phyloP scores from a whole-genome alignment of 1,139 yeast genomes.

The Pichia sp. region DNA sequence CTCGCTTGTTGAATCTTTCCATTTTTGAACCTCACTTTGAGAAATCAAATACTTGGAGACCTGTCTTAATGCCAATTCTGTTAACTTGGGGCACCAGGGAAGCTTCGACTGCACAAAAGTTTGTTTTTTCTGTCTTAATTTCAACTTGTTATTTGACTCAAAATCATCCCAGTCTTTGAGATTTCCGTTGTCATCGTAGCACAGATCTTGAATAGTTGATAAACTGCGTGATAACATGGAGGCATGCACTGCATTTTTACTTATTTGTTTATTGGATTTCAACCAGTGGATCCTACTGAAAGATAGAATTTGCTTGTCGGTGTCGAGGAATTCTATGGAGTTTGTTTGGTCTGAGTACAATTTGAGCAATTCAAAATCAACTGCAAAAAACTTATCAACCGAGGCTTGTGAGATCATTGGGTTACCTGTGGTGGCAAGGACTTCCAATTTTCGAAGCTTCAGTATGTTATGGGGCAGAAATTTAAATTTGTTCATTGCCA shows the following conservation, averaged over 20 bases:
- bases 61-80: slow-evolving; percentile 40
- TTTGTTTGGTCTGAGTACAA: slow-evolving; percentile 7
- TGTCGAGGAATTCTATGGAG: slow-evolving; percentile 7
- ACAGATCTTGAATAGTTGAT: slow-evolving; percentile 27
- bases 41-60: slow-evolving; percentile 45
- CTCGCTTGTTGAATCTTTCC: slow-evolving; percentile 40
- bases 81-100: slow-evolving; percentile 36
- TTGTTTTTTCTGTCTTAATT: slow-evolving; percentile 11
- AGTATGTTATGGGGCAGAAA: slow-evolving; percentile 55
- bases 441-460: slow-evolving; percentile 38
- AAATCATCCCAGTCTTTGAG: slow-evolving; percentile 16
- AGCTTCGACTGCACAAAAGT: slow-evolving; percentile 6
- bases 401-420: slow-evolving; percentile 19
- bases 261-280: slow-evolving; percentile 21
- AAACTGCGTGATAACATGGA: slow-evolving; percentile 28
- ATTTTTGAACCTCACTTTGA: slow-evolving; percentile 40
- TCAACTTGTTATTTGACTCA: slow-evolving; percentile 11
- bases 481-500: slow-evolving; percentile 48
- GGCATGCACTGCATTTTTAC: slow-evolving; percentile 21
- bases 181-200: slow-evolving; percentile 14
- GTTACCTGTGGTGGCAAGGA: slow-evolving; percentile 50
- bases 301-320: slow-evolving; percentile 20
- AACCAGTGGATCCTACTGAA: slow-evolving; percentile 30
- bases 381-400: slow-evolving; percentile 10
- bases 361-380: slow-evolving; percentile 14